Base-by-base conservation (phyloP, 495 filamentous ascomycete species). In the Neurospora sp. region DNA sequence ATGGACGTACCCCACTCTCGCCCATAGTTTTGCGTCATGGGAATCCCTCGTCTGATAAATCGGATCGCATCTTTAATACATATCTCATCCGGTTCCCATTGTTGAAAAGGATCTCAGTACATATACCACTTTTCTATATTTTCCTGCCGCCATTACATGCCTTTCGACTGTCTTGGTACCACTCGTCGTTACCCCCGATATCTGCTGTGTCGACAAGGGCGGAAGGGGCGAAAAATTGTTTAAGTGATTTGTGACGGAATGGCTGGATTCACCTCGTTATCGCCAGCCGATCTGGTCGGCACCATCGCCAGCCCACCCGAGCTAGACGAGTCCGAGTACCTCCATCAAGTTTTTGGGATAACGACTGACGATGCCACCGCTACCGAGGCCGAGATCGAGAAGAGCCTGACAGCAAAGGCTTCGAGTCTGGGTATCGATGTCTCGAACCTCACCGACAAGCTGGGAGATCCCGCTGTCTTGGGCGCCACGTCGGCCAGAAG, bases 401-500 rank as follows among this genome's bases (percentile, higher is more conserved):
- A 79, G 48, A 74, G 76, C 45, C 75, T 87, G 41, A 70, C 77
- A 9, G 73, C 74, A 41, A 83, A 82, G 74, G 86, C 85, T 3
- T 73, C 74, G 35, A 77, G 75, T 12, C 74, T 86, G 69, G 83
- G 84, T 37, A 85, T 88, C 53, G 75, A 81, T 27, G 73, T 84
- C 53, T 65, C 27, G 14, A 65, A 65, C 53, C 22, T 65, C 14
- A 65, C 53, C 5, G 53, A 61, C 53, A 61, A 27, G 22, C 48
- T 59, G 10, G 22, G 48, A 31, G 16, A 59, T 27, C 48, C 48
- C 22, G 16, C 20, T 22, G 10, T 1, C 45, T 27, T 53, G n/a
- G 12, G 5, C 53, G 12, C 53, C 27, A 18, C 53, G 4, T 35
- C 53, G 2, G 53, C 14, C 1, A 31, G 27, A 65, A 65, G 53